Conservation (phyloP, 2,329 filamentous ascomycete species). For the Aspergillus felis region DNA sequence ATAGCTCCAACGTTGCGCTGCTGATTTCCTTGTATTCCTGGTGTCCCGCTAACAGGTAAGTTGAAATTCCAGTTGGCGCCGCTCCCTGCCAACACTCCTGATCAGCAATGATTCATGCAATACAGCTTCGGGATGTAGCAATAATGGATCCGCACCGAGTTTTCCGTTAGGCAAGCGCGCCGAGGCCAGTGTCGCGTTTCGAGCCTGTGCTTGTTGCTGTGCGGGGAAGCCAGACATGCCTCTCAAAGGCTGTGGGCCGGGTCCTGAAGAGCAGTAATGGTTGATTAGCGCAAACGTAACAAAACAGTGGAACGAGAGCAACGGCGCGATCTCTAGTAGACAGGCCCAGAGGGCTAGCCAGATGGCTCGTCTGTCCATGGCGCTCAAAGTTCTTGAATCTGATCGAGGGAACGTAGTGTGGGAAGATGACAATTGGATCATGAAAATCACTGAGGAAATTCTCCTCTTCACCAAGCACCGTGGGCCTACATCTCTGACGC, state of each 20-base stretch:
- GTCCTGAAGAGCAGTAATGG: constrained; percentile 32
- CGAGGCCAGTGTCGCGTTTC: constrained; percentile 46
- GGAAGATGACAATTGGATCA: neutral
- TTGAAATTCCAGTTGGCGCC: constrained; percentile 58
- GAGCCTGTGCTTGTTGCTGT: constrained; percentile 47
- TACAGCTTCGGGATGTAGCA: neutral
- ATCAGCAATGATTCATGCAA: constrained; percentile 20
- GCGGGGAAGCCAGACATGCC: constrained; percentile 52
- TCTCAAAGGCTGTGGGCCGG: constrained; percentile 49
- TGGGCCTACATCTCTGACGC: neutral
- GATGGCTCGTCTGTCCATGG: neutral
- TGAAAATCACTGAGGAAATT: neutral
- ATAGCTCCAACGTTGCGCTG: constrained; percentile 49
- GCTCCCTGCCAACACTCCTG: constrained; percentile 38
- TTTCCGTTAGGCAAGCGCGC: constrained; percentile 53
- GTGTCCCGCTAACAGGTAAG: constrained; percentile 50
- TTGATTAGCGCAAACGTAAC: constrained; percentile 9
- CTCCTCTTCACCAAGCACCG: neutral
- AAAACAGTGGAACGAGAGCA: neutral
- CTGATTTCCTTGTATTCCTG: constrained; percentile 49
- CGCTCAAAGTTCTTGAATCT: neutral
- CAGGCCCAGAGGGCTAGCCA: constrained; percentile 3
- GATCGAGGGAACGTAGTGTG: constrained; percentile 2
- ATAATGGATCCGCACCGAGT: constrained; percentile 41
- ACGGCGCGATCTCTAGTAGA: constrained; percentile 4